Base-by-base conservation (phyloP, 306 rosid species). In the Vigna trinervia region DNA sequence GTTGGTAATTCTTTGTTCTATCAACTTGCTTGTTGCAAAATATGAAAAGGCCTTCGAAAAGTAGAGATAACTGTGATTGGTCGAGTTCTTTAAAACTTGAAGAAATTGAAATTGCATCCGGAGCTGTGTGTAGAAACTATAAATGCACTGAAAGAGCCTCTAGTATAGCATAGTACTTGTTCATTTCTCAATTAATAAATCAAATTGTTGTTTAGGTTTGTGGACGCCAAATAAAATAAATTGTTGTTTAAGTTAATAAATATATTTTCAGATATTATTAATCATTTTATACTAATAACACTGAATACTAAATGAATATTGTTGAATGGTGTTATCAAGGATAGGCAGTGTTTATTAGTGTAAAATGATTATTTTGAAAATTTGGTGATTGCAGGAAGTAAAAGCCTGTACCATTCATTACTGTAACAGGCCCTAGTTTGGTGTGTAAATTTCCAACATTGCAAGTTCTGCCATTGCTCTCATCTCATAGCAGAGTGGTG, bases 121-220 rank as follows among this genome's bases (percentile, higher is more conserved):
- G 23, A 78, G 64, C 53, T 17, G 13, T 51, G 19, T 51, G 28
- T 50, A 5, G 26, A 63, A 39, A 45, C 62, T 70, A 26, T 28
- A 47, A 41, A 23, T 71, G 32, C 38, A 54, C 19, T 47, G 65
- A n/a, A 56, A 47, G 76, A 63, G 1, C 71, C 20, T 81, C 20
- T n/a, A 22, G 23, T 22, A 22, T 22, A 22, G 23, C 23, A 5
- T 67, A 73, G 73, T 76, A 32, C 47, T 75, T 51, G 15, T 63
- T 54, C 58, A 19, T 47, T 46, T 69, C 22, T 67, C 62, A 65
- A 63, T 75, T 78, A 47, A 69, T 78, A 23, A 36, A 48, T 56
- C 46, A 74, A 62, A 58, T 14, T 74, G 64, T 57, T 65, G 74
- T 78, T 74, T 80, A 81, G 85, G 79, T 82, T 63, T 74, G 79